These are phyloP conservation scores for Biscutella laevigata DNA, from an alignment of 441 rosid genomes.

Conservation along the genomic window DNA sequence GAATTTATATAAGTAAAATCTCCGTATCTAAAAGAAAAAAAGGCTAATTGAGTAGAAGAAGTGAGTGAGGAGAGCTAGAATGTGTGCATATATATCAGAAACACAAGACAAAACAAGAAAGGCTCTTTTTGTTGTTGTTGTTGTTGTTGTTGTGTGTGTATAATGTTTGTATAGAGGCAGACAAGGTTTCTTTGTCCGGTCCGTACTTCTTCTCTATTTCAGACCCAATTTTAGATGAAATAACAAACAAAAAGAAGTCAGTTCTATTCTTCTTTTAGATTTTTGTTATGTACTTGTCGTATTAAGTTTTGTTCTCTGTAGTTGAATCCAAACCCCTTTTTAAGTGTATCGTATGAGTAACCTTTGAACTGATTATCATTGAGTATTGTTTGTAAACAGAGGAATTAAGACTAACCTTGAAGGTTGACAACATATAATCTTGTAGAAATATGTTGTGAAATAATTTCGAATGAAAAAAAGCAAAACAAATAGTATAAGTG, in stretches of 20 bases:
- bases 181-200: conserved; percentile 17
- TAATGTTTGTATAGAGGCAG: conserved; percentile 24
- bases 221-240: conserved; percentile 3
- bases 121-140: background rate
- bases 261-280: background rate
- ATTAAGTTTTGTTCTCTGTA: conserved; percentile 4
- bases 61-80: conserved; percentile 13
- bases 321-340: too few relatives aligned
- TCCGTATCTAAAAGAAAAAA: background rate
- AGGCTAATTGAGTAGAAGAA: conserved; percentile 13
- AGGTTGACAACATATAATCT: conserved; percentile 7
- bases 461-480: too few relatives aligned
- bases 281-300: background rate
- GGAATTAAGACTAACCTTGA: background rate
- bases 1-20: conserved; percentile 2
- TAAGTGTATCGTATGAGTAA: conserved; percentile 8
- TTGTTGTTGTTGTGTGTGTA: conserved; percentile 4
- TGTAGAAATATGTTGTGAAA: too few relatives aligned
- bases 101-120: background rate
- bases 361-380: too few relatives aligned
- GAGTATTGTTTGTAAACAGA: too few relatives aligned
- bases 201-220: conserved; percentile 11
- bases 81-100: conserved; percentile 21
- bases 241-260: background rate
- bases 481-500: too few relatives aligned